Percentiles rank a stretch among this genome's conserved stretches.
Evolutionary conservation across 1,284 basidiomycete genomes (phyloP).

Genomic region (Trichosporon sp.): DNA sequence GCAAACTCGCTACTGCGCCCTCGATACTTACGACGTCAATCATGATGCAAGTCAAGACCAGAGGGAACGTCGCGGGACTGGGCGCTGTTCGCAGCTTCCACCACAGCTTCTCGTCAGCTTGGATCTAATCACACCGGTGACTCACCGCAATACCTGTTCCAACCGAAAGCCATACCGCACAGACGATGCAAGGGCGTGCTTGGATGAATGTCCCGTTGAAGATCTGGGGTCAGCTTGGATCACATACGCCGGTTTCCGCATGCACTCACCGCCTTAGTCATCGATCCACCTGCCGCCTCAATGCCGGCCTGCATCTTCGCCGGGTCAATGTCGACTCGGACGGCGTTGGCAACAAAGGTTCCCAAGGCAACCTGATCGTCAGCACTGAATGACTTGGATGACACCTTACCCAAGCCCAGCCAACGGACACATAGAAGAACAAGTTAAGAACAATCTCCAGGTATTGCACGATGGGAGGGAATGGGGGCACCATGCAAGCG

Average conservation of each 20-base stretch:
- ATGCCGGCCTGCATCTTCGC: constrained; percentile 31
- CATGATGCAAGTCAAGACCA: constrained; percentile 52
- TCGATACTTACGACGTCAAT: constrained; percentile 45
- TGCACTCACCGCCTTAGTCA: constrained; percentile 22
- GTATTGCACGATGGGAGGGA: constrained; percentile 48
- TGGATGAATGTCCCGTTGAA: constrained; percentile 53
- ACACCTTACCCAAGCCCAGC: constrained; percentile 49
- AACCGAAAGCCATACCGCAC: constrained; percentile 46
- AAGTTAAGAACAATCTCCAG: constrained; percentile 50
- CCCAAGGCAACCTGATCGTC: constrained; percentile 15
- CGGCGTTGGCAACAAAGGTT: constrained; percentile 22
- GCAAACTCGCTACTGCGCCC: neutral
- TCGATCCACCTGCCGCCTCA: constrained; percentile 31
- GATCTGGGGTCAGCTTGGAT: constrained; percentile 29
- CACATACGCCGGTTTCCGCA: neutral
- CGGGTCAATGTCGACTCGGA: constrained; percentile 35
- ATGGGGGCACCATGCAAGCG: constrained; percentile 51
- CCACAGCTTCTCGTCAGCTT: constrained; percentile 41
- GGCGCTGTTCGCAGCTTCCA: constrained; percentile 54
- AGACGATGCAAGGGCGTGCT: constrained; percentile 48
- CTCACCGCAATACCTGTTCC: constrained; percentile 48
- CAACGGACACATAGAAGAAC: constrained; percentile 47
- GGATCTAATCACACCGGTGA: neutral
- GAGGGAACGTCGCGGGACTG: constrained; percentile 52
- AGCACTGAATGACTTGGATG: neutral